Evolutionary conservation across 768 basidiomycete genomes (phyloP).

Genomic region (Galerina sulciceps): DNA sequence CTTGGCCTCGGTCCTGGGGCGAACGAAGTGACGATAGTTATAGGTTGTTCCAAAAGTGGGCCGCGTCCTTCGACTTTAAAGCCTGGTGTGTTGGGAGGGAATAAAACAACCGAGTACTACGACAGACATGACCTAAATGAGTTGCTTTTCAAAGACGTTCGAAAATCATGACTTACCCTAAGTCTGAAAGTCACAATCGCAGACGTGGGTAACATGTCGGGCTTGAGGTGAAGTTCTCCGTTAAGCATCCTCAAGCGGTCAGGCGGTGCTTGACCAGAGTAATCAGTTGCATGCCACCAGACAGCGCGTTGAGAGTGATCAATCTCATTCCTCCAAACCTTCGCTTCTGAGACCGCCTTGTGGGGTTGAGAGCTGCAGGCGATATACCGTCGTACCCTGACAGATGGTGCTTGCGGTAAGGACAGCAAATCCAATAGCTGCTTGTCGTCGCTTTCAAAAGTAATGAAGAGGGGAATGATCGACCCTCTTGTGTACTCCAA

Average conservation of each 20-base stretch:
- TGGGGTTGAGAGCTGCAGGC: conserved; percentile 1
- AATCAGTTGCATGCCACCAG: conserved; percentile 13
- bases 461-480: conserved; percentile 38
- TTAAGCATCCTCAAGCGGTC: conserved; percentile 28
- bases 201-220: conserved; percentile 37
- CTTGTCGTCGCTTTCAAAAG: conserved; percentile 32
- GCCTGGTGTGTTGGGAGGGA: too few relatives aligned
- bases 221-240: conserved; percentile 41
- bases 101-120: too few relatives aligned
- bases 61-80: not conserved
- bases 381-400: conserved; percentile 26
- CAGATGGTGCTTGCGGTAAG: conserved; percentile 31
- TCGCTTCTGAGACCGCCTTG: conserved; percentile 2
- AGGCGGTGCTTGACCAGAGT: conserved; percentile 18
- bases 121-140: too few relatives aligned
- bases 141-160: too few relatives aligned
- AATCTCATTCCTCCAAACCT: conserved; percentile 11
- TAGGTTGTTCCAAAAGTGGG: too few relatives aligned
- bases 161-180: conserved; percentile 28
- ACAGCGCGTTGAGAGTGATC: conserved; percentile 21
- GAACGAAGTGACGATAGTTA: too few relatives aligned
- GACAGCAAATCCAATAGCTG: conserved; percentile 39
- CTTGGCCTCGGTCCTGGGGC: too few relatives aligned
- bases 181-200: conserved; percentile 40
- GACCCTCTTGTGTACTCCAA: conserved; percentile 44